These are phyloP conservation scores for Sarcomyxa edulis DNA, from an alignment of 768 basidiomycete species.

Conservation along the genomic window DNA sequence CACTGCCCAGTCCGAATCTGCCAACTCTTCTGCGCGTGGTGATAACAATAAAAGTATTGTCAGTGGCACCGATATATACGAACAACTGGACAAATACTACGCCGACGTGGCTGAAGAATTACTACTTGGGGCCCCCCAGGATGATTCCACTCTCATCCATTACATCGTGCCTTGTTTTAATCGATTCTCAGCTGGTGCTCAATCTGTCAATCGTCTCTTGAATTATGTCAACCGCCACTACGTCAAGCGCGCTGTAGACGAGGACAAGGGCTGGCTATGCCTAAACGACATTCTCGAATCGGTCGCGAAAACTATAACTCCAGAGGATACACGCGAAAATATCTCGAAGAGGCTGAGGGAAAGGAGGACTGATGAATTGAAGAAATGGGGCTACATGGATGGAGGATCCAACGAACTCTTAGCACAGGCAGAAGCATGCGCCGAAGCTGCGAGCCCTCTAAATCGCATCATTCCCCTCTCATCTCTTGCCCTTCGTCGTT, in stretches of 20 bases:
- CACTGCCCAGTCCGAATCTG: conserved; percentile 50
- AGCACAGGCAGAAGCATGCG: conserved; percentile 59
- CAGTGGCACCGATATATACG: conserved; percentile 67
- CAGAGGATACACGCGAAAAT: conserved; percentile 54
- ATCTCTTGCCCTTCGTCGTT: conserved; percentile 64
- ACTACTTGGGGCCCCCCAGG: conserved; percentile 56
- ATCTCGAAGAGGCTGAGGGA: conserved; percentile 55
- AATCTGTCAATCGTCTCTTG: conserved; percentile 65
- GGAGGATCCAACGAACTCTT: conserved; percentile 42
- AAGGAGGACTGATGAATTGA: conserved; percentile 55
- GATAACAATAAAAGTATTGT: conserved; percentile 22
- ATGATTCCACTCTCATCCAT: conserved; percentile 60
- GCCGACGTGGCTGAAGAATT: conserved; percentile 56
- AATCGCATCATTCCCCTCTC: conserved; percentile 63
- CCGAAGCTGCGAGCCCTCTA: conserved; percentile 65
- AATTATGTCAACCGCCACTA: conserved; percentile 79
- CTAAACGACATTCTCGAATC: conserved; percentile 60
- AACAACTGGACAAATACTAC: conserved; percentile 69
- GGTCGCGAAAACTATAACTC: conserved; percentile 44
- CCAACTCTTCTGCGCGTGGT: conserved; percentile 22
- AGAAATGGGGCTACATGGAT: conserved; percentile 64
- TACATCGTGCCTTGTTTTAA: conserved; percentile 70
- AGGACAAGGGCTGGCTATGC: conserved; percentile 75
- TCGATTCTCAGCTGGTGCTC: conserved; percentile 63
- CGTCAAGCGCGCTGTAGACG: conserved; percentile 71